Conservation (phyloP, 345 rosid species). For the Psidium guajava region DNA sequence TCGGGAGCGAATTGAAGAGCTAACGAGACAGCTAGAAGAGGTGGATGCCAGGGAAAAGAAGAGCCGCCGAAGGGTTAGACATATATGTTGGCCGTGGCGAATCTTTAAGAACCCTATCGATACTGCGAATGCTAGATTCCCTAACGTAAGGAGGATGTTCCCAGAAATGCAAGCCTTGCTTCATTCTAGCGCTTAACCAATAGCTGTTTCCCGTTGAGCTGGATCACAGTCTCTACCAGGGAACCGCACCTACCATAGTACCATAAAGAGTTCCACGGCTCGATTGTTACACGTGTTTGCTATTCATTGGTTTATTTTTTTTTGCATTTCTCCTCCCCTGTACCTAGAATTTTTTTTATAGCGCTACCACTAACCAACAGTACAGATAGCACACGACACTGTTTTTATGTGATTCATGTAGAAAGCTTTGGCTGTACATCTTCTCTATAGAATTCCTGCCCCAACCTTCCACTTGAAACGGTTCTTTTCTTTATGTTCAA, state of each 20-base stretch:
- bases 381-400: not conserved
- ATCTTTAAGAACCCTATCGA: constrained; percentile 13
- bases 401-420: not conserved
- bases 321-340: not conserved
- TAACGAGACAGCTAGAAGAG: constrained; percentile 63
- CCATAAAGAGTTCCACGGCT: not conserved
- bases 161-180: constrained; percentile 67
- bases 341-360: not conserved
- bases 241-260: not conserved
- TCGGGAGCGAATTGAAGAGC: constrained; percentile 53
- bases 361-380: not conserved
- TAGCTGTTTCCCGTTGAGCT: not conserved
- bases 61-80: constrained; percentile 25
- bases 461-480: not conserved
- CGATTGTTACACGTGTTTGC: not conserved
- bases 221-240: not conserved
- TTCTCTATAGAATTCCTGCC: not conserved
- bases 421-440: not conserved
- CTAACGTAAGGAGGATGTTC: constrained; percentile 27
- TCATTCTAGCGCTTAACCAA: not conserved
- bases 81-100: constrained; percentile 74
- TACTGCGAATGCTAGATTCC: constrained; percentile 13
- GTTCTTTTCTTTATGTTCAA: not conserved
- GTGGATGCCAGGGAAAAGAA: constrained; percentile 44
- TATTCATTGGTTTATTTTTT: not conserved